Conservation (phyloP, 2,329 filamentous ascomycete species). For the Beauveria australis region DNA sequence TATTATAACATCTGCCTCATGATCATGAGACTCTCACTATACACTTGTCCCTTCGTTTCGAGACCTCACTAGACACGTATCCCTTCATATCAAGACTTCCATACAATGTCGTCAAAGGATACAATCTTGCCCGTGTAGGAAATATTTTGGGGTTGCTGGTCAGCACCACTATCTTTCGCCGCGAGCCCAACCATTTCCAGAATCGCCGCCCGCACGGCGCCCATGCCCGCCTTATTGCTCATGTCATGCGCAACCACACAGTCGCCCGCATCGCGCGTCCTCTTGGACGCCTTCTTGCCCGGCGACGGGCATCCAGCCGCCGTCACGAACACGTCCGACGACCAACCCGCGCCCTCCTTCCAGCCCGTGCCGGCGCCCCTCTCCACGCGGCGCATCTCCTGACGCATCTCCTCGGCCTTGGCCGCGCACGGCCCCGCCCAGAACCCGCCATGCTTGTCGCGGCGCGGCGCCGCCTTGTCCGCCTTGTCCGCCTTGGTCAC, state of each 20-base stretch:
- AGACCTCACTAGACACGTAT: not conserved
- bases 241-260: conserved; percentile 5
- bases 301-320: conserved; percentile 25
- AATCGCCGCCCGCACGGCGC: conserved; percentile 30
- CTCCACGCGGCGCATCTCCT: conserved; percentile 20
- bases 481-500: conserved; percentile 50
- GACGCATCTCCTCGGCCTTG: conserved; percentile 21
- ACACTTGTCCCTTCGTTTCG: not conserved
- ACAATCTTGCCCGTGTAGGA: conserved; percentile 28
- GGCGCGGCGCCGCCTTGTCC: not conserved
- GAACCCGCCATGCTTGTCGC: conserved; percentile 26
- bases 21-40: not conserved
- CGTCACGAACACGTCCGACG: conserved; percentile 26
- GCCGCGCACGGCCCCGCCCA: conserved; percentile 22
- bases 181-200: conserved; percentile 33
- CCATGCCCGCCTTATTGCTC: conserved; percentile 30
- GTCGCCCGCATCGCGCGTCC: too few species aligned
- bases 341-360: conserved; percentile 22
- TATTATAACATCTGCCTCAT: not conserved
- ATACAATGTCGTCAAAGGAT: conserved; percentile 31
- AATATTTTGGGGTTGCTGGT: conserved; percentile 26
- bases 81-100: conserved; percentile 17
- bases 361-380: conserved; percentile 18
- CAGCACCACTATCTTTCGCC: conserved; percentile 17
- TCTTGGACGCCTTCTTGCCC: too few species aligned